Conservation (phyloP, 1,284 basidiomycete species). For the Nidula niveotomentosa region DNA sequence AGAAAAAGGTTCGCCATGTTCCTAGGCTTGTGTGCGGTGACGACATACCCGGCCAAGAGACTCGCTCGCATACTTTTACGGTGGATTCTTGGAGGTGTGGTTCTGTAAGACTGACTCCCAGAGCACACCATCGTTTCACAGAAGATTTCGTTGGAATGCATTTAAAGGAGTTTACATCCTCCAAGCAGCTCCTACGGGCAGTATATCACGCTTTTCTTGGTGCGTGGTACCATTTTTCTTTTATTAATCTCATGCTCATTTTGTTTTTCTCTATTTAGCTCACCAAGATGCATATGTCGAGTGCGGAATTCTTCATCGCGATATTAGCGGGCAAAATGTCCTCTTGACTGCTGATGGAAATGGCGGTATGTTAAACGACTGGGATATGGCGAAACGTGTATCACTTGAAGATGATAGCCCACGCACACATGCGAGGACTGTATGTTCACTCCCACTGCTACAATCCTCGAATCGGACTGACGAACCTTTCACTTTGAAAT, state of each 20-base stretch:
- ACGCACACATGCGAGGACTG: not conserved
- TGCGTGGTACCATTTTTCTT: not conserved
- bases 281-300: conserved; percentile 1
- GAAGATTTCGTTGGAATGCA: conserved; percentile 6
- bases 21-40: conserved; percentile 14
- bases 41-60: conserved; percentile 12
- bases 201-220: conserved; percentile 10
- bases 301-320: conserved; percentile 2
- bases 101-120: not conserved
- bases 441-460: no score
- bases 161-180: conserved; percentile 5
- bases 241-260: not conserved
- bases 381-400: conserved; percentile 7
- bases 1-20: conserved; percentile 10
- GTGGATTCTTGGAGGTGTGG: conserved; percentile 7
- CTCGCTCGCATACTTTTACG: conserved; percentile 5
- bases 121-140: conserved; percentile 14
- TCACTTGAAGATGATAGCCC: not conserved
- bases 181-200: conserved; percentile 5
- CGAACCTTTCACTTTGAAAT: not conserved
- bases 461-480: no score
- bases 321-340: conserved; percentile 7
- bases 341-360: conserved; percentile 1
- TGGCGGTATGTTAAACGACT: conserved; percentile 7
- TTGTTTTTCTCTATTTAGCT: not conserved